phyloP scores from a whole-genome alignment of 192 early-diverging fungal genomes.

The Coemansia sp. region DNA sequence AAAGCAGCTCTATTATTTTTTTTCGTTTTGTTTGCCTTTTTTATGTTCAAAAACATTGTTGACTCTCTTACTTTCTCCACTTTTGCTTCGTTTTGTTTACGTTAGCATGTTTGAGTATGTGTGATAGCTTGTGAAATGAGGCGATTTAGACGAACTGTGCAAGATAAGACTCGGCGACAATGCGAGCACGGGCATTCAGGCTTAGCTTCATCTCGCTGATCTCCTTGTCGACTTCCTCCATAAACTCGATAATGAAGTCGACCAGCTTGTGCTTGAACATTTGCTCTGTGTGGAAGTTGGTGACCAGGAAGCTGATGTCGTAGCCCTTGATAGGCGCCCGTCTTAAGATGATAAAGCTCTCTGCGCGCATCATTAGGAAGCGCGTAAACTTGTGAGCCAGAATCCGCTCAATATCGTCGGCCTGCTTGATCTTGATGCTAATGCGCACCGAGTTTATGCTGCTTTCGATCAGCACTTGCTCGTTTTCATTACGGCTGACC shows the following conservation, averaged over 20 bases:
- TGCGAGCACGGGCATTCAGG: constrained; percentile 87
- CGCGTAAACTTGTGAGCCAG: constrained; percentile 96
- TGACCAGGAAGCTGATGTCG: constrained; percentile 95
- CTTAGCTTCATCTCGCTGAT: constrained; percentile 98
- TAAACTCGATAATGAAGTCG: constrained; percentile 98
- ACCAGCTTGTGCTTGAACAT: constrained; percentile 99
- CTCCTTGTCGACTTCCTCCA: constrained; percentile 99
- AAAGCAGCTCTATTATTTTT: constrained; percentile 3
- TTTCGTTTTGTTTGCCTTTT: constrained; percentile 6
- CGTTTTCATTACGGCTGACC: constrained; percentile 90
- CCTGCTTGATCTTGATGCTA: constrained; percentile 96
- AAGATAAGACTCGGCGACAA: constrained; percentile 78
- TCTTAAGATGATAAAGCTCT: constrained; percentile 92
- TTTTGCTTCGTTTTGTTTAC: background rate
- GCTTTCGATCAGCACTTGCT: constrained; percentile 87
- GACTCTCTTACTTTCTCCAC: background rate
- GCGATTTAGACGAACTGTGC: constrained; percentile 45
- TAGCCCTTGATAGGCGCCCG: constrained; percentile 93
- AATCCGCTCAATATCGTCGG: constrained; percentile 94
- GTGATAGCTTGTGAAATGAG: background rate
- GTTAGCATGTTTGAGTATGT: background rate
- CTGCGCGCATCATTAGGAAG: constrained; percentile 96
- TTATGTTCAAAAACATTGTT: background rate
- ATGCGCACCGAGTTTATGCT: constrained; percentile 93
- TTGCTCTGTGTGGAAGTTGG: constrained; percentile 96